phyloP scores from a whole-genome alignment of 768 basidiomycete genomes.

The Mycena latifolia region DNA sequence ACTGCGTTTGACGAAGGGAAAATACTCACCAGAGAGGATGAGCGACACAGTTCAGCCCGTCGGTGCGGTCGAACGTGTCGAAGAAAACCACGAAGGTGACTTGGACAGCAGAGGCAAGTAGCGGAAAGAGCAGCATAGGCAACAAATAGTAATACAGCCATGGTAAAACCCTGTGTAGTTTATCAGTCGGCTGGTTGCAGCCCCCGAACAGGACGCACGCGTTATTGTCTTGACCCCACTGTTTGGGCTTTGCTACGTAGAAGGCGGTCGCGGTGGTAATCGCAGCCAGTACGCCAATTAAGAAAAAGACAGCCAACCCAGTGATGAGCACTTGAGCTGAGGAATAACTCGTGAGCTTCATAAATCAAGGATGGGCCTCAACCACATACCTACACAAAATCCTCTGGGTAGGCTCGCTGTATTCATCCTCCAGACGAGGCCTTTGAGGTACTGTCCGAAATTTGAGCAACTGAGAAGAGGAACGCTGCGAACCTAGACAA shows the following conservation, averaged over 20 bases:
- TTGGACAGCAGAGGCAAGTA: conserved; percentile 32
- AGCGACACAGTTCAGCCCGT: conserved; percentile 22
- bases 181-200: background rate
- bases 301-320: conserved; percentile 15
- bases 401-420: conserved; percentile 20
- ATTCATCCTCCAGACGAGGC: conserved; percentile 31
- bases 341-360: too few species aligned
- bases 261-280: conserved; percentile 31
- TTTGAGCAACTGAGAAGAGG: background rate
- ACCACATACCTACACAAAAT: conserved; percentile 25
- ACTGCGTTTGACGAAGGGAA: too few species aligned
- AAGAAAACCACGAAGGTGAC: conserved; percentile 30
- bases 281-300: conserved; percentile 28
- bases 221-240: conserved; percentile 23
- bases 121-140: conserved; percentile 31
- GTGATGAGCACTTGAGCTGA: conserved; percentile 25
- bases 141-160: conserved; percentile 32
- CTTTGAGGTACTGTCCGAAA: background rate
- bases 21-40: conserved; percentile 27
- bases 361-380: background rate
- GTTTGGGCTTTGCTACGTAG: conserved; percentile 32
- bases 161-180: conserved; percentile 7
- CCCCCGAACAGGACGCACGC: background rate
- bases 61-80: conserved; percentile 21
- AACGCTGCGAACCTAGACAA: conserved; percentile 18